Base-by-base conservation (phyloP, 148 eudicot genomes). In the Silene conica region DNA sequence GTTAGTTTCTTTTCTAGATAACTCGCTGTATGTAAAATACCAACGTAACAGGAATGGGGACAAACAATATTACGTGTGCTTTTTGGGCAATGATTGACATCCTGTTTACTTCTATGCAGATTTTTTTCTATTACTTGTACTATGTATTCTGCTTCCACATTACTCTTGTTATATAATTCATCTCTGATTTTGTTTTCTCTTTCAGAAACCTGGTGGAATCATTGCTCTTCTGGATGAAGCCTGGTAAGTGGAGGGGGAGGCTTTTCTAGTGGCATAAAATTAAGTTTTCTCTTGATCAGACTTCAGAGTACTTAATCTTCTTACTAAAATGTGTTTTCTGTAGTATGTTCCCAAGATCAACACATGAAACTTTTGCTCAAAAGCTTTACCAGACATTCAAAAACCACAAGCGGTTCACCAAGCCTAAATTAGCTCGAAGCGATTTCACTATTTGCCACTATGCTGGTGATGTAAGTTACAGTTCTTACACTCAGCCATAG, bases 331-430 rank as follows among this genome's bases (percentile, higher is more conserved):
- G 2, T 69, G 41, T 45, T 13, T 15, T 52, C 70, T 77, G 82
- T 81, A 96, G 99, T 78, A 96, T 96, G 99, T 92, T 96, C 80
- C 99, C 99, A 22, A 93, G 96, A 81, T 96, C 99, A 67, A 96
- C 99, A 5, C 88, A 92, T 83, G 99, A 90, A 83, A 96, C 96
- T 64, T 96, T 96, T 87, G 87, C 97, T 58, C 88, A 96, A 72
- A 96, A 90, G 94, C 87, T 96, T 62, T 96, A 96, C 77, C 94
- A 88, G 81, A 92, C 94, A 46, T 96, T 90, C 75, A 90, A 89
- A 81, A 81, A 84, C 82, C 90, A 96, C 74, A 89, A 90, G 31
- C 91, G 96, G 41, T 96, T 96, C 84, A 83, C 67, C 80, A 96
- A 96, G 88, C 99, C 99, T 76, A 96, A 96, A 81, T 80, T 96